These are phyloP conservation scores for Melanomma pulvis-pyrius DNA, from an alignment of 495 filamentous ascomycete species.

Conservation along the genomic window DNA sequence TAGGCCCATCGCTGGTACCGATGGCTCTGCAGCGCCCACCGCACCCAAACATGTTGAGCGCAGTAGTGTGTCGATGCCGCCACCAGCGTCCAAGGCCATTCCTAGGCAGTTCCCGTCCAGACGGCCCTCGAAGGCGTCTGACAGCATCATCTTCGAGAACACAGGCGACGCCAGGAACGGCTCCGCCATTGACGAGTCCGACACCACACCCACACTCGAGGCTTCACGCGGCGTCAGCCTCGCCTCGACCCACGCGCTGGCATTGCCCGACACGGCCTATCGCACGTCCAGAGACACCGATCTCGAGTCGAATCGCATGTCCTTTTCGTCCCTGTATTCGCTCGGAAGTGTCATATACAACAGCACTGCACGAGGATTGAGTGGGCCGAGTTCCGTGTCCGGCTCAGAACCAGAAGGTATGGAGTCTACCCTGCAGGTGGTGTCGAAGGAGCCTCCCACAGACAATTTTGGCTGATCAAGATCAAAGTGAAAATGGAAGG, in stretches of 20 bases:
- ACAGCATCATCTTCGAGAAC: slow-evolving; percentile 21
- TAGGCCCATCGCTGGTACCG: not conserved
- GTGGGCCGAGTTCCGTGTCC: slow-evolving; percentile 49
- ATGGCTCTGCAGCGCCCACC: not conserved
- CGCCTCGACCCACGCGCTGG: slow-evolving; percentile 26
- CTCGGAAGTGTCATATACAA: slow-evolving; percentile 57
- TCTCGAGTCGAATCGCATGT: slow-evolving; percentile 63
- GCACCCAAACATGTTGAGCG: slow-evolving; percentile 53
- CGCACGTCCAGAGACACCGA: slow-evolving; percentile 34
- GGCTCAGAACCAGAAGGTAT: slow-evolving; percentile 46
- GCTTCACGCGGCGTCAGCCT: slow-evolving; percentile 9
- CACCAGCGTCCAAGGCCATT: slow-evolving; percentile 47
- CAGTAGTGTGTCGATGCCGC: slow-evolving; percentile 64
- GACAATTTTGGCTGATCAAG: slow-evolving; percentile 5
- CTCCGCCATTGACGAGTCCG: slow-evolving; percentile 34
- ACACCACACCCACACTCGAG: slow-evolving; percentile 34
- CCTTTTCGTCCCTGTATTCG: slow-evolving; percentile 67
- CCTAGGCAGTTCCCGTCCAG: slow-evolving; percentile 27
- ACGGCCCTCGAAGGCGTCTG: slow-evolving; percentile 33
- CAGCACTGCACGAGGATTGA: slow-evolving; percentile 36
- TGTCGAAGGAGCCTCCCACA: not conserved
- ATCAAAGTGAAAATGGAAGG: slow-evolving; percentile 26
- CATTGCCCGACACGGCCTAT: slow-evolving; percentile 51
- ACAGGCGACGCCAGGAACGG: slow-evolving; percentile 20
- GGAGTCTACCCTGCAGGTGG: not conserved